These are phyloP conservation scores for Neofusicoccum ribis DNA, from an alignment of 2,329 filamentous ascomycete genomes.

Conservation along the genomic window DNA sequence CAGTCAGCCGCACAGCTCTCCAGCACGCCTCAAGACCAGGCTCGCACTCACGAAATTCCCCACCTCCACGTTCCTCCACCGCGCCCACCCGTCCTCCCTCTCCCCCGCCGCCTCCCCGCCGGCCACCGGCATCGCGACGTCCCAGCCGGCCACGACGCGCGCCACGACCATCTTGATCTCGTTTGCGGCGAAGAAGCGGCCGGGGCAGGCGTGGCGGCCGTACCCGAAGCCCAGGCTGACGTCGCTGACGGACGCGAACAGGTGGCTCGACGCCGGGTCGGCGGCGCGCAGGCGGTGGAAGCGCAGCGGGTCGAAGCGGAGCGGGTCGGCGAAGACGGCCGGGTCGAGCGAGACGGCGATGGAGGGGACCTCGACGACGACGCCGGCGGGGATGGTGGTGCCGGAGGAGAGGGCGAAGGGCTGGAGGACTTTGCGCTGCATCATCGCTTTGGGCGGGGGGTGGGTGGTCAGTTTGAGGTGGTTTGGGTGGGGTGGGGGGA, in stretches of 20 bases:
- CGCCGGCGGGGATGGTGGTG: neutral
- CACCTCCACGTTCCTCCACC: conserved; percentile 22
- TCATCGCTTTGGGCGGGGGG: neutral
- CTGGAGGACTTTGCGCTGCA: neutral
- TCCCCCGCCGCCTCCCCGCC: conserved; percentile 5
- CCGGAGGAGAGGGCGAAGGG: conserved; percentile 10
- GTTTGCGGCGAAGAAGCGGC: conserved; percentile 34
- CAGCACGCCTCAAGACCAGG: neutral
- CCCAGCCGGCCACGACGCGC: neutral
- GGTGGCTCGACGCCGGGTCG: conserved; percentile 24
- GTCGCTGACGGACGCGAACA: neutral
- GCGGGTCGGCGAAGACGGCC: neutral
- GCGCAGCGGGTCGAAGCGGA: neutral
- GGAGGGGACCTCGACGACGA: neutral
- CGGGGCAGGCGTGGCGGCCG: conserved; percentile 34
- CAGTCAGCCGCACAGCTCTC: neutral
- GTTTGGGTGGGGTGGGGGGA: neutral
- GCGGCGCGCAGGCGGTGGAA: conserved; percentile 3
- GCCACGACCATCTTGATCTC: conserved; percentile 37
- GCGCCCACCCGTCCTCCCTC: conserved; percentile 24
- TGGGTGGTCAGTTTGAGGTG: no score
- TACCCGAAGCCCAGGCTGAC: conserved; percentile 29
- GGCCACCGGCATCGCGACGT: neutral
- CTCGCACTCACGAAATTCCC: neutral
- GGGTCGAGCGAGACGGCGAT: neutral